Base-by-base conservation (phyloP, 2,329 filamentous ascomycete species). In the Xylaria sp. region DNA sequence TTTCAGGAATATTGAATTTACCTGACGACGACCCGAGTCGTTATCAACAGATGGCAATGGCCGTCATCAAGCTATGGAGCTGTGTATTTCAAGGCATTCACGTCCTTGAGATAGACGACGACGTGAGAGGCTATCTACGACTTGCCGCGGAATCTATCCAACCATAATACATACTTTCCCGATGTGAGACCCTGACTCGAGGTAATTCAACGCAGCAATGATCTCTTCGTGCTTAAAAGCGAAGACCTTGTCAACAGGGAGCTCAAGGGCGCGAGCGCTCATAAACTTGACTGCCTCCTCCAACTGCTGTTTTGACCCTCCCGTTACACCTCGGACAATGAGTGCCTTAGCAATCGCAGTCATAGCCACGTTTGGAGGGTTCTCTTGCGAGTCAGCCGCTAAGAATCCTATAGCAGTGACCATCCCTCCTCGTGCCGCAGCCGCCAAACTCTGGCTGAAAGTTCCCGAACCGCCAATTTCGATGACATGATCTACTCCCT, bases 331-430 rank as follows among this genome's bases (percentile, higher is more conserved):
- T 6, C 81, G 76, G 2, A 83, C 71, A 25, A 80, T 64, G 25
- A 74, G 77, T 20, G 70, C 75, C 58, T 81, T 80, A 5, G 41
- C 2, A 10, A 82, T 23, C 5, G 75, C 74, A 12, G 75, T 65
- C 12, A 70, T 67, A n/a, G 75, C 70, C n/a, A 81, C 73, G 51
- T 81, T 72, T 1, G 79, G 77, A 75, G 78, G 76, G 58, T 79
- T 63, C 0, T 77, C 74, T 62, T 79, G 28, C 18, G 61, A 18
- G 8, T 12, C 73, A 2, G 63, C 25, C 2, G 61, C 51, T 51
- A 75, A 28, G 51, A 82, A 84, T 0, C 85, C 85, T 54, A 86
- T 82, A 12, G 83, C 75, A 56, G 80, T 78, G 50, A 87, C 81
- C 32, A 83, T 71, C 0, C 86, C 86, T 1, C 84, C 85, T 39